phyloP scores from a whole-genome alignment of 2,329 filamentous ascomycete species.

The Fusarium irregulare region DNA sequence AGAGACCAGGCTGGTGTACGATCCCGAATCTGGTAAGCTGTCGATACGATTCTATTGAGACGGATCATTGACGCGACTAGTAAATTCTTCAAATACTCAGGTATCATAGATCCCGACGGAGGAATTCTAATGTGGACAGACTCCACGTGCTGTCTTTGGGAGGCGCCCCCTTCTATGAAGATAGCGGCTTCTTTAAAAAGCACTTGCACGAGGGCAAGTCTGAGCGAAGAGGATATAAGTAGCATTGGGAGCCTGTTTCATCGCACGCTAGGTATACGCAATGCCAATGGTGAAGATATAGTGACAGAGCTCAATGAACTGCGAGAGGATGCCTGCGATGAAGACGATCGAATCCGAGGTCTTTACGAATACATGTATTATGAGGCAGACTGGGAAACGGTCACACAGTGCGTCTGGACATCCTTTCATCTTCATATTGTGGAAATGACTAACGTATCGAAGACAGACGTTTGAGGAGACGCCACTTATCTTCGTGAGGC shows the following conservation, averaged over 20 bases:
- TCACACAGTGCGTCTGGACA: too few relatives aligned
- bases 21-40: too few relatives aligned
- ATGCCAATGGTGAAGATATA: not conserved
- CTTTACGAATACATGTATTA: conserved; percentile 11
- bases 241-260: conserved; percentile 14
- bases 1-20: too few relatives aligned
- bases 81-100: too few relatives aligned
- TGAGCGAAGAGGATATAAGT: conserved; percentile 6
- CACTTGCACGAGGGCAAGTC: not conserved
- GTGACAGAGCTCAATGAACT: not conserved
- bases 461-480: not conserved
- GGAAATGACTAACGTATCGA: too few relatives aligned
- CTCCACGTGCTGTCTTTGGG: conserved; percentile 10
- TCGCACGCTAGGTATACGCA: not conserved
- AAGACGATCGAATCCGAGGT: not conserved
- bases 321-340: not conserved
- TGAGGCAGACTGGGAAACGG: too few relatives aligned
- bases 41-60: too few relatives aligned
- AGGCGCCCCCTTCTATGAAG: conserved; percentile 8
- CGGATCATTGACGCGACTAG: too few relatives aligned
- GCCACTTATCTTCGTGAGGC: conserved; percentile 6
- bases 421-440: too few relatives aligned
- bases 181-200: not conserved
- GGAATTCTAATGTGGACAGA: too few relatives aligned
- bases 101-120: too few relatives aligned